Evolutionary conservation across 139 green algal species (phyloP).

Genomic region (Chlamydomonas sphaeroides): DNA sequence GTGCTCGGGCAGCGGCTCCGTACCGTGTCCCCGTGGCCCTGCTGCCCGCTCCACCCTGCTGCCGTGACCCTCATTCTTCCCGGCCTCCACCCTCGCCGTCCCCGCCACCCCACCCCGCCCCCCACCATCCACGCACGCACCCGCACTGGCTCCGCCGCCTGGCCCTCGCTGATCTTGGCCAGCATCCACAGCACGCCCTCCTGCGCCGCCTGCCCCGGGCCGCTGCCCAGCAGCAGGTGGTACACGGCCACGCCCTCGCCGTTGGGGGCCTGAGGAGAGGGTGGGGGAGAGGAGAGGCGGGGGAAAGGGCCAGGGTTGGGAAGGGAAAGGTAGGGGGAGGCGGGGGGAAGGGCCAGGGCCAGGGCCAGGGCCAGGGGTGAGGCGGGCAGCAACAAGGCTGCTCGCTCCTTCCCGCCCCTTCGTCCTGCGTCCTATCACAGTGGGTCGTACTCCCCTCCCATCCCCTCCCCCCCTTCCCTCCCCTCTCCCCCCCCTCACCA

Average conservation of each 20-base stretch:
- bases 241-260: conserved; percentile 29
- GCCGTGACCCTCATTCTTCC: too few species aligned
- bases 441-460: too few species aligned
- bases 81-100: too few species aligned
- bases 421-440: neutral
- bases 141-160: neutral
- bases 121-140: neutral
- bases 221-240: conserved; percentile 15
- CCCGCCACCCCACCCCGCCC: too few species aligned
- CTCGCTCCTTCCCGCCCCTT: neutral
- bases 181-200: neutral
- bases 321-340: too few species aligned
- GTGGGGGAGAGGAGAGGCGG: too few species aligned
- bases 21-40: too few species aligned
- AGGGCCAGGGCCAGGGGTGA: neutral
- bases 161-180: neutral
- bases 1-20: too few species aligned
- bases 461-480: too few species aligned
- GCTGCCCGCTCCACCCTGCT: too few species aligned
- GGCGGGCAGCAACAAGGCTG: neutral
- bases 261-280: conserved; percentile 24
- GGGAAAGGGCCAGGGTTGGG: too few species aligned
- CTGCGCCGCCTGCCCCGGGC: neutral
- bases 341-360: too few species aligned
- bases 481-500: neutral